Evolutionary conservation across 306 rosid species (phyloP).

Genomic region (Rosa rugosa): DNA sequence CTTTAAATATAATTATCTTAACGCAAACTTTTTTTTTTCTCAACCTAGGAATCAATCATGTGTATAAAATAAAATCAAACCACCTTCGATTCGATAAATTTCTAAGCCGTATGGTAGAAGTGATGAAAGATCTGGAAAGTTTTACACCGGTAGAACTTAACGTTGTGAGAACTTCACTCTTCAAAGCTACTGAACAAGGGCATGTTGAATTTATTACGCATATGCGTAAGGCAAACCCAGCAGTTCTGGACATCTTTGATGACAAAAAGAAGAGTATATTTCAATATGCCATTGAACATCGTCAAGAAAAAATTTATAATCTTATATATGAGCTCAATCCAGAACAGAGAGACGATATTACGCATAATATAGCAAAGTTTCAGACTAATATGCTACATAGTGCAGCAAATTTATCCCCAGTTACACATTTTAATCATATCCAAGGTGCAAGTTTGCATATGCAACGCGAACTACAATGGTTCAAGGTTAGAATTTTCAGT

Average conservation of each 20-base stretch:
- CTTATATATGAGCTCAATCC: neutral
- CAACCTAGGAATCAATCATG: neutral
- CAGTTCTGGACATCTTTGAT: neutral
- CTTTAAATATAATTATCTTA: neutral
- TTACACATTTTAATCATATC: neutral
- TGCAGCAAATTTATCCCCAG: neutral
- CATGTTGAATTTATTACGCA: neutral
- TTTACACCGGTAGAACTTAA: fast-evolving
- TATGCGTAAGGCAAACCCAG: neutral
- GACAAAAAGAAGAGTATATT: neutral
- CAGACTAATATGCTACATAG: neutral
- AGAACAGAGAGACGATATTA: neutral
- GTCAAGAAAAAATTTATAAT: neutral
- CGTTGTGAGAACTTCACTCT: neutral
- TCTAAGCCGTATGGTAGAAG: neutral
- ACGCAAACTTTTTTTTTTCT: neutral
- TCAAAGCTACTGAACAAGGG: neutral
- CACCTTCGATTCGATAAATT: neutral
- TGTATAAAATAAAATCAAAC: neutral
- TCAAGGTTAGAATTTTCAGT: neutral
- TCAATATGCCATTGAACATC: neutral
- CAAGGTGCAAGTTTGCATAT: neutral
- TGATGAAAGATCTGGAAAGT: neutral
- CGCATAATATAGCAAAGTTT: neutral
- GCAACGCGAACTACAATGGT: neutral